Conservation (phyloP, 208 protist species). For the Trypanosoma platydactyli region DNA sequence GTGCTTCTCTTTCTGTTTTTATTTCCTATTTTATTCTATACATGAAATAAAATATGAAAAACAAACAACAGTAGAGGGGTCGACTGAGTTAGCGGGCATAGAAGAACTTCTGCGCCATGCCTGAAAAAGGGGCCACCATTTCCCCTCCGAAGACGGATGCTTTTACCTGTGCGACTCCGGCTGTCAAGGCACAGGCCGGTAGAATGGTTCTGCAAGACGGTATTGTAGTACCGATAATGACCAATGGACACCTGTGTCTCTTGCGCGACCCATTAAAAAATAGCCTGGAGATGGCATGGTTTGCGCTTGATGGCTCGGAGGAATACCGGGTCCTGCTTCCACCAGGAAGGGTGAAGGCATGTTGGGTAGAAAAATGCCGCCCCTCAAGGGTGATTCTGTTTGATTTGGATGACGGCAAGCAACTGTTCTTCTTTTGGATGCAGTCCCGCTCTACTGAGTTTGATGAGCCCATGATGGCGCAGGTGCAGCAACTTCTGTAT, state of each 20-base stretch:
- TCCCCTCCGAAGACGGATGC: neutral
- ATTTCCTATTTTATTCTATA: neutral
- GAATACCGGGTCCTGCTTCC: constrained; percentile 5
- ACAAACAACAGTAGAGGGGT: too few species aligned
- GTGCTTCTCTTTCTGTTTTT: constrained; percentile 1
- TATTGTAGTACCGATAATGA: constrained; percentile 13
- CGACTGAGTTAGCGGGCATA: too few species aligned
- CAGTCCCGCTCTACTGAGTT: constrained; percentile 25
- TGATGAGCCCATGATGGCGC: constrained; percentile 20
- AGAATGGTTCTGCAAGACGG: constrained; percentile 23
- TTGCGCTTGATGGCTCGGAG: constrained; percentile 16
- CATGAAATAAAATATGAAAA: too few species aligned
- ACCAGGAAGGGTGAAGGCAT: constrained; percentile 18
- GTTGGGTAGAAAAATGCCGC: constrained; percentile 29
- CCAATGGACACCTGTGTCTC: constrained; percentile 19
- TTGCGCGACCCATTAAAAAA: constrained; percentile 13
- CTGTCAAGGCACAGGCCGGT: constrained; percentile 15
- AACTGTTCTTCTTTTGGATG: constrained; percentile 31
- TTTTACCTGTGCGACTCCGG: neutral
- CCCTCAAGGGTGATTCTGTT: constrained; percentile 29
- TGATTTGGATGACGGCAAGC: constrained; percentile 26
- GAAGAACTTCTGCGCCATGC: neutral
- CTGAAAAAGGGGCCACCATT: neutral
- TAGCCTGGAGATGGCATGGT: constrained; percentile 10
- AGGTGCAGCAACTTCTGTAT: constrained; percentile 13